phyloP scores from a whole-genome alignment of 352 stramenopile species.

The Pythium chondricola region DNA sequence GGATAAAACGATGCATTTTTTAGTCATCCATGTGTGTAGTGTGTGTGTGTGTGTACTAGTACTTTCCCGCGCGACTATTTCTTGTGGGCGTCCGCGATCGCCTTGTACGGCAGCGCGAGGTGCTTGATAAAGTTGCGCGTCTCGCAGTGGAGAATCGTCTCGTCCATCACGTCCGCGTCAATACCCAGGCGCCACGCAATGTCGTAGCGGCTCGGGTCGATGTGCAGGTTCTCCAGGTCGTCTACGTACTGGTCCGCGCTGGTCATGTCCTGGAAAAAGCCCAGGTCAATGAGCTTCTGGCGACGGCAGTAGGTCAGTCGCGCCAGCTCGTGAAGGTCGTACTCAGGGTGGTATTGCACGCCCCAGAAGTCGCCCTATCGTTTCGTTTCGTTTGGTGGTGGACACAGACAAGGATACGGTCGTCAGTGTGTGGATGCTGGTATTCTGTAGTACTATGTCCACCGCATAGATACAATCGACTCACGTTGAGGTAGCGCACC shows the following conservation, averaged over 20 bases:
- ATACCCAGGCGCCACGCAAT: constrained; percentile 74
- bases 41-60: too few relatives aligned
- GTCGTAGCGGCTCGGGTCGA: constrained; percentile 63
- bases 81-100: constrained; percentile 23
- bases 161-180: constrained; percentile 77
- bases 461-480: too few relatives aligned
- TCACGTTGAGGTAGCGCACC: constrained; percentile 58
- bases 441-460: too few relatives aligned
- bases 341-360: constrained; percentile 83
- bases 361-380: constrained; percentile 76
- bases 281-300: constrained; percentile 54
- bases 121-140: constrained; percentile 85
- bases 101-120: constrained; percentile 70
- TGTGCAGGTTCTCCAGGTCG: constrained; percentile 67
- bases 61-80: too few relatives aligned
- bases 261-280: constrained; percentile 70
- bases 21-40: too few relatives aligned
- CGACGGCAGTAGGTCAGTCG: constrained; percentile 66
- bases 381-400: too few relatives aligned
- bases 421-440: too few relatives aligned
- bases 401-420: too few relatives aligned
- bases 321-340: constrained; percentile 76
- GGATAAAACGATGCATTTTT: background rate
- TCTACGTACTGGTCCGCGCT: constrained; percentile 65
- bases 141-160: constrained; percentile 69